Base-by-base conservation (phyloP, 2,329 filamentous ascomycete species). In the Waltergamsia citrina region DNA sequence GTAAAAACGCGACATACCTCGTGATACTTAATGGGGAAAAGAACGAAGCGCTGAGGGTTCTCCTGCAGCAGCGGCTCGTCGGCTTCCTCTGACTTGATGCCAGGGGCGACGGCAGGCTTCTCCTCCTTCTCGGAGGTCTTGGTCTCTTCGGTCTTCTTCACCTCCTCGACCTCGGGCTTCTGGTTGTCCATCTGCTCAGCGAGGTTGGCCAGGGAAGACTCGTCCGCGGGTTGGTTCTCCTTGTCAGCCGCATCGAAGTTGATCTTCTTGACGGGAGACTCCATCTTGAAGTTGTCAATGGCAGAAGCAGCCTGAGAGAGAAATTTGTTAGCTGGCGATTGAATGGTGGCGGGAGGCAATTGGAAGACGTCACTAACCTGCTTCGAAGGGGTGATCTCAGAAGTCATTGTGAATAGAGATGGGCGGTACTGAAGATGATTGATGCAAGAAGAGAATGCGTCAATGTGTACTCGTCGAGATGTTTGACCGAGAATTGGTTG, bases 1-100 rank as follows among this genome's bases (percentile, higher is more conserved):
- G 82, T 80, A 47, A 61, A 54, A 45, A 59, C 60, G 61, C 61
- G 65, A 74, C 85, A 63, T 66, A 95, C 90, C 81, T 96, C 90
- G 54, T 96, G 88, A 67, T 96, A 95, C 73, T 95, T 95, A 63
- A 98, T 94, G 46, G 92, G 92, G 67, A 98, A 98, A 42, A 98
- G 74, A 39, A 98, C 92, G 54, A 98, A 98, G 51, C 92, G 85
- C 48, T 94, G 78, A 42, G 87, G 82, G 67, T 98, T 98, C 67
- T 96, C 92, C 58, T 87, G 83, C 6, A 98, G 78, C 34, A 98
- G 71, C 38, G 92, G 92, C 73, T 98, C 92, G 38, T 87, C 74
- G 38, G 73, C 72, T 62, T 94, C 85, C 33, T 82, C 71, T 19
- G 72, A 47, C 63, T 81, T 81, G 55, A 78, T 67, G 16, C 62